Evolutionary conservation across 1,139 yeast genomes (phyloP), one percentile per base, ranked within the genome.

Genomic region (Pichia sp.): DNA sequence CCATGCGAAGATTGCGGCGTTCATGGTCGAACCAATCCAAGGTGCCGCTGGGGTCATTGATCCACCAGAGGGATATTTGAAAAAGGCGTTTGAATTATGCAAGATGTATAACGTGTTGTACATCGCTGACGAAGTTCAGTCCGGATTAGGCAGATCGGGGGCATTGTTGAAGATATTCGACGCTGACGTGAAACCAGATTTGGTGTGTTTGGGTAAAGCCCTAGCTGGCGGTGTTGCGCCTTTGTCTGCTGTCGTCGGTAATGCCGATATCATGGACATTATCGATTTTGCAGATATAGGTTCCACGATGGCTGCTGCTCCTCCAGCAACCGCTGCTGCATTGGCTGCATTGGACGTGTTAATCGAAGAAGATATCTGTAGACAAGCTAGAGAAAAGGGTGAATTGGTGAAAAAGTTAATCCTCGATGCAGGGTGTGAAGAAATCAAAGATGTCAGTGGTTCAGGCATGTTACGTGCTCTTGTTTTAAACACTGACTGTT

Each of bases 31-130:
- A 70, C 97, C 97, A 53, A 90, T 91, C 61, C 98, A 91, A 70
- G 98, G 98, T 65, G 97, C 91, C 68, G 97, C 97, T 33, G 98
- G 98, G 58, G 90, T 90, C 57, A 93, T 90, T 30, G 96, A 89
- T 22, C 97, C 98, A 46, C 94, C 93, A 53, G 71, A 68, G 44
- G 95, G 79, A 60, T 90, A 90, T 72, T 76, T 91, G 56, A 69
- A 83, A 47, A 70, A 75, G 58, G 96, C 90, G 28, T 79, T 79
- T 57, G 80, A 71, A 49, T 75, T 91, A 54, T 89, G 96, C 72
- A 81, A 80, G 63, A 71, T 89, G 70, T 76, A 90, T 76, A 89
- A 91, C 61, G 89, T 87, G 19, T 73, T 91, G 63, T 77, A 91
- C 60, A 90, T 91, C 68, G 88, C 96, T 66, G 97, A 91, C 66